Conservation (phyloP, 2,329 filamentous ascomycete genomes). For the Calonectria hawksworthii region DNA sequence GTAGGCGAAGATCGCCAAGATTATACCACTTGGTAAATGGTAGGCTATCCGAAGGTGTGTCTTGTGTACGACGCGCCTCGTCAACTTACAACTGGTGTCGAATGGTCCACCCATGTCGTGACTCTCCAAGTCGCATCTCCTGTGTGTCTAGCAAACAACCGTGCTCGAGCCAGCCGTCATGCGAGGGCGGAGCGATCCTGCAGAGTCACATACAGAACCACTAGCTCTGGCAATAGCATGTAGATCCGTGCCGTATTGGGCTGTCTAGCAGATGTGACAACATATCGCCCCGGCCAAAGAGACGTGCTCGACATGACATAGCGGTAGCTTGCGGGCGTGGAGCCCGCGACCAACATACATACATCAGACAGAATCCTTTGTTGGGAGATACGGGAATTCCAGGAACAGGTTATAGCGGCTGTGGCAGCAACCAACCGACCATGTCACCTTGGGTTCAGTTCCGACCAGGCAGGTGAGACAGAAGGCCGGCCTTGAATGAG, state of each 20-base stretch:
- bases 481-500: slow-evolving; percentile 16
- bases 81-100: not conserved
- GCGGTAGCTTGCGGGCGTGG: slow-evolving; percentile 7
- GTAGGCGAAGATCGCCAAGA: slow-evolving; percentile 10
- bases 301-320: not conserved
- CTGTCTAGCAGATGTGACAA: not conserved
- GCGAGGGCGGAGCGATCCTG: slow-evolving; percentile 5
- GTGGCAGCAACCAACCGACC: not conserved
- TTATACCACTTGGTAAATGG: not conserved
- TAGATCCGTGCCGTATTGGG: slow-evolving; percentile 13
- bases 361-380: not conserved
- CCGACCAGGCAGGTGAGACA: slow-evolving; percentile 25
- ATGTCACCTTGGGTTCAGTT: slow-evolving; percentile 5
- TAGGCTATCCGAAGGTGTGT: not conserved
- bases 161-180: not conserved
- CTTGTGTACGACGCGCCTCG: slow-evolving; percentile 7
- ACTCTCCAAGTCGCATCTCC: not conserved
- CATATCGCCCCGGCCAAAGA: not conserved
- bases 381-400: not conserved
- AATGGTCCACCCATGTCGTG: not conserved
- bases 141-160: slow-evolving; percentile 12
- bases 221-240: not conserved
- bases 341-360: slow-evolving; percentile 1
- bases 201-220: not conserved
- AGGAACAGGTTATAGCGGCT: slow-evolving; percentile 8